Conservation (phyloP, 257 asterid species). For the Gardenia jasminoides region DNA sequence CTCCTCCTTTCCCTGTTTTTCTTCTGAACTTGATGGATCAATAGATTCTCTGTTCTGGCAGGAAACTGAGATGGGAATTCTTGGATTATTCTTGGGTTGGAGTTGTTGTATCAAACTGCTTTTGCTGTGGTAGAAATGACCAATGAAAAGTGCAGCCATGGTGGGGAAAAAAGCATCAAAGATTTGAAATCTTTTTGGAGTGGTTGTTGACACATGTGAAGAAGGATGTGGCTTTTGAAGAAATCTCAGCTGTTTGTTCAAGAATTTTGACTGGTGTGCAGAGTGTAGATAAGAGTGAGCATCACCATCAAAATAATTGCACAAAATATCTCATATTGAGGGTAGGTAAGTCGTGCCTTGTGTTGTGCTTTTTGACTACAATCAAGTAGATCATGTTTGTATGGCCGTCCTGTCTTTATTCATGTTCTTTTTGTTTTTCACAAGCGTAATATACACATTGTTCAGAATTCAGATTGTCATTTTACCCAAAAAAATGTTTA, state of each 20-base stretch:
- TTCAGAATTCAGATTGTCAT: too few species aligned
- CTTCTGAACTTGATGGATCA: slow-evolving; percentile 16
- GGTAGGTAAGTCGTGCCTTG: not conserved
- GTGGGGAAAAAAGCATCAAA: not conserved
- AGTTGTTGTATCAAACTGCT: slow-evolving; percentile 10
- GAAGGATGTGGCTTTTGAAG: not conserved
- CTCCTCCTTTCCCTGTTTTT: slow-evolving; percentile 30
- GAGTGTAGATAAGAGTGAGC: slow-evolving; percentile 3
- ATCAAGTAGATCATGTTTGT: not conserved
- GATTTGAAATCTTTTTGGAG: not conserved
- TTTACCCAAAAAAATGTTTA: too few species aligned
- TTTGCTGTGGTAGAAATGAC: slow-evolving; percentile 14
- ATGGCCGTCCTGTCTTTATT: not conserved
- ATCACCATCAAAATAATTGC: not conserved
- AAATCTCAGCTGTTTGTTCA: not conserved
- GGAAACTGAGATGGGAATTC: slow-evolving; percentile 24
- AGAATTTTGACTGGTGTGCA: slow-evolving; percentile 1
- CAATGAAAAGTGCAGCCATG: slow-evolving; percentile 25
- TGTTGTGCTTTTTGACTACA: not conserved
- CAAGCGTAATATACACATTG: too few species aligned
- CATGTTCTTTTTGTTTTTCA: too few species aligned
- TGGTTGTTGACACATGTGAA: not conserved
- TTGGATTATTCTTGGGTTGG: slow-evolving; percentile 1
- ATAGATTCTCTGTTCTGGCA: slow-evolving; percentile 39
- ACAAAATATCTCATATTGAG: not conserved